Conservation (phyloP, 2,329 filamentous ascomycete species). For the Alternaria consortialis region DNA sequence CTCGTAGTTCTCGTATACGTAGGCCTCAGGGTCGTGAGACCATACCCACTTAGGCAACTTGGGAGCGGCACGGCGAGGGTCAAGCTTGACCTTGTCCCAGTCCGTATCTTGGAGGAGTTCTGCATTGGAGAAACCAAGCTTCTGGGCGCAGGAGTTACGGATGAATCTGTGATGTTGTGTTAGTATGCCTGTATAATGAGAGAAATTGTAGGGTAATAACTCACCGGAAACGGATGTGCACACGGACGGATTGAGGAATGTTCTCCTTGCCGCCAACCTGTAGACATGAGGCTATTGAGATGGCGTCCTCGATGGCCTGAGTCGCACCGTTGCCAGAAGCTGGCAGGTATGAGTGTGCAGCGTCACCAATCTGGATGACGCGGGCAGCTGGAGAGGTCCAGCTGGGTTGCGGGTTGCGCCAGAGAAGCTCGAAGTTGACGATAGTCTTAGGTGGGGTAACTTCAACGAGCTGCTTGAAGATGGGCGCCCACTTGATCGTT, state of each 20-base stretch:
- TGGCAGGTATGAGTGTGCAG: slow-evolving; percentile 57
- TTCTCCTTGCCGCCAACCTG: slow-evolving; percentile 55
- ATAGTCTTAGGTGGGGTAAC: slow-evolving; percentile 57
- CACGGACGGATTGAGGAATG: slow-evolving; percentile 51
- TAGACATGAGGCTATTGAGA: slow-evolving; percentile 57
- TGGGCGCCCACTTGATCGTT: slow-evolving; percentile 55
- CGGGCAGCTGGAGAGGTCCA: slow-evolving; percentile 56
- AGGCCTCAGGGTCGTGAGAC: slow-evolving; percentile 56
- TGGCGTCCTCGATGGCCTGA: slow-evolving; percentile 59
- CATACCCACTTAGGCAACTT: slow-evolving; percentile 59
- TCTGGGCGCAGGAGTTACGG: slow-evolving; percentile 60
- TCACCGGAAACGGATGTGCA: slow-evolving; percentile 55
- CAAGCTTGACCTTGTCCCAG: slow-evolving; percentile 59
- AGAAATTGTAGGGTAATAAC: not conserved
- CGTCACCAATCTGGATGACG: slow-evolving; percentile 57
- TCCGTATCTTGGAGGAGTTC: slow-evolving; percentile 59
- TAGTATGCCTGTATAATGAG: slow-evolving; percentile 2
- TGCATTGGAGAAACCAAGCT: slow-evolving; percentile 58
- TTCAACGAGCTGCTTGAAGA: slow-evolving; percentile 57
- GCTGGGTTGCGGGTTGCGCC: slow-evolving; percentile 57
- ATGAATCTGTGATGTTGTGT: slow-evolving; percentile 49
- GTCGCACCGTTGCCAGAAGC: slow-evolving; percentile 58
- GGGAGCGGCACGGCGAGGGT: slow-evolving; percentile 55
- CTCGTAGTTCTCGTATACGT: slow-evolving; percentile 56
- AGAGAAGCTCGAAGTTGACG: slow-evolving; percentile 60